Evolutionary conservation across 192 early-diverging fungal species (phyloP), one percentile per base, ranked within the genome.

Genomic region (Podila verticillata): DNA sequence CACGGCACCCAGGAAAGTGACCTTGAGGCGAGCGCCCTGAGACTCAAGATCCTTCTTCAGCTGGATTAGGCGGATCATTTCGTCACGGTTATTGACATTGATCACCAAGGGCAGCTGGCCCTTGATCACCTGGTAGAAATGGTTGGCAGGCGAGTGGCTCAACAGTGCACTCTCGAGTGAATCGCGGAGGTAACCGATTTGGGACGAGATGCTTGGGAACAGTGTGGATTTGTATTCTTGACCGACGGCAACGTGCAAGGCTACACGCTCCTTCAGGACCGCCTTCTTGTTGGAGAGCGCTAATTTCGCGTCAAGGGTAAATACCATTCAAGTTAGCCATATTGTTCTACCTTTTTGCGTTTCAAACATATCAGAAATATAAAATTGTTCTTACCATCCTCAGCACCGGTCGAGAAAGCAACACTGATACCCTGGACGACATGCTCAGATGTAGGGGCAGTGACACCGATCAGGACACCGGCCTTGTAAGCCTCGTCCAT

Each of bases 391-490:
- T 58, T 83, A 84, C 81, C 63, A 75, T 84, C 61, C 29, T 82
- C 48, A 31, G 85, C 85, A 29, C 86, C 89, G 22, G 87, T 88
- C 47, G 89, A 82, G 82, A 93, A 94, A 24, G 87, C 88, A 74
- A 83, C 86, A 64, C 87, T 87, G 22, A 90, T 62, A 15, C 91
- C 93, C 13, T 65, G 59, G 10, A 91, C 68, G 20, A 90, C 61
- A 7, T 83, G 83, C 17, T 30, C 24, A 30, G 13, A 24, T 5
- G 86, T 72, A 15, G 89, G 88, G 5, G 82, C 62, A 44, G 88
- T 85, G 34, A 93, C 81, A 31, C 83, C 82, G 26, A 78, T 81
- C 36, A 89, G 64, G 6, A 94, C 84, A 31, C 92, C 91, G 12
- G 71, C 83, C 48, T 82, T 84, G 66, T 77, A 84, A 5, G 87